Percentiles rank a stretch among this genome's conserved stretches.
phyloP scores from a whole-genome alignment of 2,329 filamentous ascomycete genomes.

The Fusarium acutatum region DNA sequence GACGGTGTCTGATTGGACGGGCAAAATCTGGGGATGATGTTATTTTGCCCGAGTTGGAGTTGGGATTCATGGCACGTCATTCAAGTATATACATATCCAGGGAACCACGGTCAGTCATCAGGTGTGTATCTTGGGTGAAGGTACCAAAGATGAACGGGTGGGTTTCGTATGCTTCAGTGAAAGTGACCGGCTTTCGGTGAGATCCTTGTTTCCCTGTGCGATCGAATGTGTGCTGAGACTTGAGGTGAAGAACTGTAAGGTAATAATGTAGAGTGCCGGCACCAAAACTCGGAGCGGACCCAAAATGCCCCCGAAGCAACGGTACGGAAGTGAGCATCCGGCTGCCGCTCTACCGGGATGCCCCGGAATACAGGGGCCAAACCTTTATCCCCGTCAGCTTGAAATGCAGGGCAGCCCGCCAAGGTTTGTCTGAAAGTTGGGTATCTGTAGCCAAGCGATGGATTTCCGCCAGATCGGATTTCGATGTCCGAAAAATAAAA shows the following conservation, averaged over 20 bases:
- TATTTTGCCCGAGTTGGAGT: neutral
- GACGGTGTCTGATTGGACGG: conserved; percentile 18
- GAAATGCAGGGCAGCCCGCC: conserved; percentile 14
- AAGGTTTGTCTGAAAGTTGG: conserved; percentile 15
- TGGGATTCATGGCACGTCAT: conserved; percentile 6
- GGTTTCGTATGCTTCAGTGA: neutral
- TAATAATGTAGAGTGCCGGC: conserved; percentile 2
- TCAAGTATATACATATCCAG: neutral
- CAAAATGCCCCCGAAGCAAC: conserved; percentile 20
- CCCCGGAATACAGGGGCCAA: conserved; percentile 24
- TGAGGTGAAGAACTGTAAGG: neutral
- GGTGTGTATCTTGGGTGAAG: neutral
- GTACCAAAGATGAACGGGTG: neutral
- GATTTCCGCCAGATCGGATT: neutral
- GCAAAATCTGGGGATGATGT: conserved; percentile 31
- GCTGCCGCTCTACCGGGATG: conserved; percentile 25
- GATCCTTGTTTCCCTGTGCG: neutral
- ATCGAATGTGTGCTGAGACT: neutral
- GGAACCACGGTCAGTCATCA: neutral
- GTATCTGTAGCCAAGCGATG: neutral
- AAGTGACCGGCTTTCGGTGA: neutral
- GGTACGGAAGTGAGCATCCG: conserved; percentile 29
- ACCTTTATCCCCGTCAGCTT: conserved; percentile 3
- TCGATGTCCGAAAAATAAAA: neutral
- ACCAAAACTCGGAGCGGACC: conserved; percentile 3